Conservation (phyloP, 148 eudicot genomes). For the Spergularia bocconei region DNA sequence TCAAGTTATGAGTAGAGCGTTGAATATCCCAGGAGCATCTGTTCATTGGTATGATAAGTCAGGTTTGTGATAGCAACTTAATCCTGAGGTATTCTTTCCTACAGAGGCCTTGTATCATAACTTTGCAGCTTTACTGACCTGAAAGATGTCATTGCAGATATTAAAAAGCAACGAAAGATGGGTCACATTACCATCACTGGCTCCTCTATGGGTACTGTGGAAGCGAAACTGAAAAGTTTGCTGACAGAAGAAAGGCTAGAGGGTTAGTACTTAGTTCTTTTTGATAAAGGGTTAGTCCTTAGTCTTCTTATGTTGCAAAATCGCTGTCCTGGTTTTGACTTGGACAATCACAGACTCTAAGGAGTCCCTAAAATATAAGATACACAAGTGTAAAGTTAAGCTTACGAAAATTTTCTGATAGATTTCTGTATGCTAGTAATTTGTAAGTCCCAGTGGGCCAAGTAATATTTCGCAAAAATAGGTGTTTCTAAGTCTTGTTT, state of each 20-base stretch:
- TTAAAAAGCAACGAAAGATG: conserved; percentile 90
- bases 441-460: background rate
- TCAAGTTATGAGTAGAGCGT: conserved; percentile 60
- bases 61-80: conserved; percentile 45
- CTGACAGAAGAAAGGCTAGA: conserved; percentile 45
- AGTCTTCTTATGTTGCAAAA: too few relatives aligned
- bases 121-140: background rate
- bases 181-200: conserved; percentile 90
- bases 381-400: background rate
- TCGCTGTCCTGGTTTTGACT: background rate
- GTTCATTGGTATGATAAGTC: conserved; percentile 95
- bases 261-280: conserved; percentile 30
- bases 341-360: background rate
- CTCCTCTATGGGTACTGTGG: conserved; percentile 63
- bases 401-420: too few relatives aligned
- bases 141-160: conserved; percentile 47
- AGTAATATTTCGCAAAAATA: background rate
- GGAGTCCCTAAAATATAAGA: background rate
- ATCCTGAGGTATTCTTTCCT: background rate
- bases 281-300: background rate
- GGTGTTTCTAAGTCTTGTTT: background rate
- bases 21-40: conserved; percentile 62
- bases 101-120: background rate
- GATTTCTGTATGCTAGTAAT: too few relatives aligned
- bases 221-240: conserved; percentile 57